Evolutionary conservation across 1,284 basidiomycete species (phyloP).

Genomic region (Naganishia liquefaciens): DNA sequence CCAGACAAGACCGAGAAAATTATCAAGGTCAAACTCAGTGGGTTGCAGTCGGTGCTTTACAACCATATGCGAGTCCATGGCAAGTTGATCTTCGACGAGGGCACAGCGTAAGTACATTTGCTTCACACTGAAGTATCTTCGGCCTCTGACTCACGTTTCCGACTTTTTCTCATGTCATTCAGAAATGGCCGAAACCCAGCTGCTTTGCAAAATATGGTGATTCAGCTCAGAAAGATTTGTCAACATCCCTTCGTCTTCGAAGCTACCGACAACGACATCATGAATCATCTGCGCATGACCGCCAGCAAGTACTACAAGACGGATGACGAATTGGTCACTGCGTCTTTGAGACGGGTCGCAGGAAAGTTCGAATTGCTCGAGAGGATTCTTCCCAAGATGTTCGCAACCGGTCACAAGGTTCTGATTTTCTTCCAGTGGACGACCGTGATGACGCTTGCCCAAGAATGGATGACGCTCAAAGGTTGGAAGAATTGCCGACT

Average conservation of each 20-base stretch:
- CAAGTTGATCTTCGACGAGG: constrained; percentile 57
- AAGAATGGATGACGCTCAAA: constrained; percentile 92
- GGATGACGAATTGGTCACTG: constrained; percentile 46
- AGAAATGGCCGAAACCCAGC: constrained; percentile 10
- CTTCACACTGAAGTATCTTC: background rate
- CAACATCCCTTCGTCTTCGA: constrained; percentile 97
- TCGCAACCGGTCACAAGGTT: constrained; percentile 86
- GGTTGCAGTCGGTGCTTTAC: constrained; percentile 90
- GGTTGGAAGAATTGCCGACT: constrained; percentile 89
- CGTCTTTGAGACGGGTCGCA: constrained; percentile 70
- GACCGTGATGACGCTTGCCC: constrained; percentile 99
- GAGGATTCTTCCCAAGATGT: constrained; percentile 92
- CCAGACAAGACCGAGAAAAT: constrained; percentile 99
- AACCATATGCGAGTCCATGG: constrained; percentile 75
- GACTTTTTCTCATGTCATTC: too few species aligned
- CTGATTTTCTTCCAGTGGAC: constrained; percentile 99
- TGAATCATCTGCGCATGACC: constrained; percentile 8
- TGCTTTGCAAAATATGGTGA: constrained; percentile 87
- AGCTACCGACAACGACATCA: constrained; percentile 85
- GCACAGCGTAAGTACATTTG: constrained; percentile 17
- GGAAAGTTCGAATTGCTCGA: constrained; percentile 97
- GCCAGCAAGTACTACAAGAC: background rate
- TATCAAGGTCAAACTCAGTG: constrained; percentile 97
- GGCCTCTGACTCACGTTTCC: too few species aligned
- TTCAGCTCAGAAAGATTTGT: constrained; percentile 99